These are phyloP conservation scores for Arachnomyces sp. DNA, from an alignment of 2,329 filamentous ascomycete species.

Conservation along the genomic window DNA sequence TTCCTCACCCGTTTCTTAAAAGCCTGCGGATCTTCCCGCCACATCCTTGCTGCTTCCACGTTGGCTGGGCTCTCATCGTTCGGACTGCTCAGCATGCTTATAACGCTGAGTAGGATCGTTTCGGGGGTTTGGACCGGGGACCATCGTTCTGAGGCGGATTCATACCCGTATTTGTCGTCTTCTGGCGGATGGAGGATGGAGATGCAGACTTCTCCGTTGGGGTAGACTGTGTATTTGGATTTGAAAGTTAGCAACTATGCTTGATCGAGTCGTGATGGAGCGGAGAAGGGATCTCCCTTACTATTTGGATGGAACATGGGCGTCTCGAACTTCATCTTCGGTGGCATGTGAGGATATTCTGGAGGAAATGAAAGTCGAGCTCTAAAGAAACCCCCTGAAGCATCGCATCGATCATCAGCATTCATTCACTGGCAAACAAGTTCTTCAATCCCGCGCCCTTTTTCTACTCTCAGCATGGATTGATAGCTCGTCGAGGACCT, in stretches of 20 bases:
- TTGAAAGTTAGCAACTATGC: background rate
- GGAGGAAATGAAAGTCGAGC: constrained; percentile 74
- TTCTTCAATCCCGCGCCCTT: background rate
- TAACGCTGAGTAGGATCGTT: constrained; percentile 85
- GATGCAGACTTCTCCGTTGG: constrained; percentile 83
- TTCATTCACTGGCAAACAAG: background rate
- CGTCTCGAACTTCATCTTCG: constrained; percentile 76
- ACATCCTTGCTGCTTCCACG: constrained; percentile 81
- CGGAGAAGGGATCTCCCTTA: constrained; percentile 27
- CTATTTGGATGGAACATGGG: constrained; percentile 92
- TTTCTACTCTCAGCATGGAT: background rate
- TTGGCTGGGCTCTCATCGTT: constrained; percentile 96
- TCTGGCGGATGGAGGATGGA: constrained; percentile 92
- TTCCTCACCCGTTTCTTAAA: constrained; percentile 72
- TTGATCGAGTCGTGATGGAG: background rate
- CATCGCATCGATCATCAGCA: constrained; percentile 4
- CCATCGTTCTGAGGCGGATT: constrained; percentile 85
- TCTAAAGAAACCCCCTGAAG: constrained; percentile 80
- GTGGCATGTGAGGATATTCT: constrained; percentile 81
- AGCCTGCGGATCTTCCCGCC: constrained; percentile 70
- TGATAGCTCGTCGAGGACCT: constrained; percentile 24
- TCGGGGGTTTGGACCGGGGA: constrained; percentile 90
- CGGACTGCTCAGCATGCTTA: constrained; percentile 83
- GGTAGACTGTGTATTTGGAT: constrained; percentile 54
- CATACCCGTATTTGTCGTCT: constrained; percentile 91